A percentile compares a stretch with the other conserved stretches of the same genome.
Conservation (phyloP, 2,329 filamentous ascomycete species). For the Moelleriella libera region DNA sequence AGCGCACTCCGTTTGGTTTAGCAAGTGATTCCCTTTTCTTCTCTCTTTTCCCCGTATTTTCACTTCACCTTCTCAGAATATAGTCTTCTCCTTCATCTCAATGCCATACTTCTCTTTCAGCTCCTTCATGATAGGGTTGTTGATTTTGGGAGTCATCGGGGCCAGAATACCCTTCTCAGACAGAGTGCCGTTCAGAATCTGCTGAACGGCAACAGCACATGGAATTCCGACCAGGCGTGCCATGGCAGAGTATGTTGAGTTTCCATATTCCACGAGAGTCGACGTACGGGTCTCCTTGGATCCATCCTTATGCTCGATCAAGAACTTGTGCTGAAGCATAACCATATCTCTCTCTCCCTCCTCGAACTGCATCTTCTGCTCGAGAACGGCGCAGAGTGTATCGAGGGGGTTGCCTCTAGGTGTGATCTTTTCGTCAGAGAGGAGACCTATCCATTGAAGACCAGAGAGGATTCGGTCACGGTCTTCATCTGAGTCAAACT, state of each 20-base stretch:
- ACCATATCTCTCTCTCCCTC: conserved; percentile 75
- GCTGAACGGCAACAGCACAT: conserved; percentile 50
- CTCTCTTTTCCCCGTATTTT: too few relatives aligned
- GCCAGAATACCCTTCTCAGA: conserved; percentile 62
- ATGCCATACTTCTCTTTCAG: conserved; percentile 68
- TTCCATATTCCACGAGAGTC: conserved; percentile 73
- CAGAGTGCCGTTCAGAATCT: conserved; percentile 63
- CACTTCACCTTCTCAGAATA: conserved; percentile 15
- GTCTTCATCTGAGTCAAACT: conserved; percentile 54
- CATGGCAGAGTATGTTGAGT: conserved; percentile 67
- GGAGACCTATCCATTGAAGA: conserved; percentile 56
- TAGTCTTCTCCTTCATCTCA: conserved; percentile 55
- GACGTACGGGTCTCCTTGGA: conserved; percentile 63
- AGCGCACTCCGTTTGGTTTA: too few relatives aligned
- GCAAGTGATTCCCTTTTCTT: too few relatives aligned
- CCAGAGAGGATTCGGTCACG: conserved; percentile 57
- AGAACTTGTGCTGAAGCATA: conserved; percentile 69
- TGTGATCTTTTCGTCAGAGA: conserved; percentile 36
- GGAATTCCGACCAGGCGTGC: conserved; percentile 64
- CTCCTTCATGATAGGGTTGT: conserved; percentile 60
- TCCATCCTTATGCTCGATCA: conserved; percentile 66
- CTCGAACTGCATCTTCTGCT: conserved; percentile 84
- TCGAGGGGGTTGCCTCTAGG: conserved; percentile 72
- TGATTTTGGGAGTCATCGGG: conserved; percentile 60
- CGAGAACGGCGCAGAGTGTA: conserved; percentile 77